Base-by-base conservation (phyloP, 2,329 filamentous ascomycete species). In the Fusarium albidum region DNA sequence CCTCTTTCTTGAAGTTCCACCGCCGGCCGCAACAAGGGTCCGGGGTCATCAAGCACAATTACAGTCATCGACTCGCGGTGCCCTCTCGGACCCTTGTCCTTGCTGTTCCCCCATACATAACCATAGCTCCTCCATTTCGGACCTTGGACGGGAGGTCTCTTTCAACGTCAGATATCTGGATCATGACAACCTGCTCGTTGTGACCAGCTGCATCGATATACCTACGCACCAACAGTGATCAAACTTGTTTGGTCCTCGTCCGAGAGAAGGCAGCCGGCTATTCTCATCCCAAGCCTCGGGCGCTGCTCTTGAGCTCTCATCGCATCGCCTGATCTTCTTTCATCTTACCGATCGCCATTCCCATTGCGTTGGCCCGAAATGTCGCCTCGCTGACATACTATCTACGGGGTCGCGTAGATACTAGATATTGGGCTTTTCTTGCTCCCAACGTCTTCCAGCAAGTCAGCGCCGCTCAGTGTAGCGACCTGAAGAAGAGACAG, bases 91-190 rank as follows among this genome's bases (percentile, higher is more conserved):
- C n/a, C 64, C 61, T 59, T 61, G 57, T 60, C 52, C 60, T 37
- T 51, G 55, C 40, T 39, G 53, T 21, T 62, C 59, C 56, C 60
- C 61, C 53, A 65, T 67, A 67, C 65, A 63, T 67, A 67, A 67
- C 48, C 50, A 61, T 52, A 59, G 39, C 56, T 67, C 61, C 52
- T 67, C 65, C 65, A 65, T 64, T 40, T 54, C 50, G 37, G 49
- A 40, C 47, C 15, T 40, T 15, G 43, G 40, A 59, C 46, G 49
- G 38, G 47, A 54, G 33, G 60, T 35, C 49, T 63, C 38, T 49
- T 57, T 55, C 49, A 54, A 58, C 45, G 52, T 61, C 48, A 31
- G 35, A 42, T 52, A 21, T 49, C 44, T 59, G 38, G 37, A 25
- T 33, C 43, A 43, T 48, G 26, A 7, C 33, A 39, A 39, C 56